Conservation (phyloP, 164 flowering plant species). For the Cinnamomum chago region DNA sequence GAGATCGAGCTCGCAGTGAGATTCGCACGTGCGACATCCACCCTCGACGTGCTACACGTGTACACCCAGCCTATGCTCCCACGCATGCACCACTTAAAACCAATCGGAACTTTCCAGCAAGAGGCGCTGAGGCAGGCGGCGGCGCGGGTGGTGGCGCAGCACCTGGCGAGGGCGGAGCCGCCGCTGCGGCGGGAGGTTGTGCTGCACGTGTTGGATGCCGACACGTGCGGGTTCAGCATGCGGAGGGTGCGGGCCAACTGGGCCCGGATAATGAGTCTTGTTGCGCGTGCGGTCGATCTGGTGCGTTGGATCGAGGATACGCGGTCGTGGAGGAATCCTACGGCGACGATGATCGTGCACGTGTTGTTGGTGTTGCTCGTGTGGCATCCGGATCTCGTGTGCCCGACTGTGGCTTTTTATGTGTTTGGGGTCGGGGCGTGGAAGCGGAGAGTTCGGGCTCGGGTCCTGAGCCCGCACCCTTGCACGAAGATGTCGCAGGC, state of each 20-base stretch:
- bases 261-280: constrained; percentile 52
- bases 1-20: constrained; percentile 74
- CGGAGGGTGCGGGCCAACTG: constrained; percentile 77
- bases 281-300: constrained; percentile 43
- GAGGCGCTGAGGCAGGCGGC: constrained; percentile 50
- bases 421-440: constrained; percentile 64
- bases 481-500: constrained; percentile 45
- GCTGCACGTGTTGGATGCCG: constrained; percentile 66
- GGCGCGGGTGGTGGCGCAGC: constrained; percentile 46
- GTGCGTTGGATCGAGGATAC: constrained; percentile 66
- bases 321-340: constrained; percentile 78
- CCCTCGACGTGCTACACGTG: constrained; percentile 59
- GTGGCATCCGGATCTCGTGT: constrained; percentile 77
- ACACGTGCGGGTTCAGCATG: constrained; percentile 70
- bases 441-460: constrained; percentile 57
- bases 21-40: constrained; percentile 42
- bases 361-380: constrained; percentile 67
- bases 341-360: constrained; percentile 68
- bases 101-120: constrained; percentile 59
- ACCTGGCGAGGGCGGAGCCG: constrained; percentile 75
- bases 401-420: constrained; percentile 66
- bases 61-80: constrained; percentile 73
- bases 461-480: constrained; percentile 38
- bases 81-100: constrained; percentile 76
- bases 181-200: constrained; percentile 72